Evolutionary conservation across 78 protist genomes (phyloP), one percentile per base, ranked within the genome.

Genomic region (Cavenderia fasciculata): DNA sequence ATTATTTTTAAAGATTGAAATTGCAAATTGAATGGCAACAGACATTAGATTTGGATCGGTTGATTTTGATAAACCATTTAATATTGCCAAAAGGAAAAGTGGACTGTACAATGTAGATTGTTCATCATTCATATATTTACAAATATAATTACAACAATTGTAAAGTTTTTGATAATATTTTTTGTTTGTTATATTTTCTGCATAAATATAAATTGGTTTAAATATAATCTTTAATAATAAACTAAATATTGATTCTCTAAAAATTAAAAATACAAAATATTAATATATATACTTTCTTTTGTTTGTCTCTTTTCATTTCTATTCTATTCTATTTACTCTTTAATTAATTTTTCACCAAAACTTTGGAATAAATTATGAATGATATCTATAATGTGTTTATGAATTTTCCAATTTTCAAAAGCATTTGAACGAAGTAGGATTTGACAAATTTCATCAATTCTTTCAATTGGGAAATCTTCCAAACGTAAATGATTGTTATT

Each of bases 211-310:
- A n/a, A 68, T 38, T 12, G 90, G 90, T 31, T 82, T 62, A 21
- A 68, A 82, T 68, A 82, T 40, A 19, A 68, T 69, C 59, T 65
- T 70, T 23, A 82, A 54, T 36, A 68, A 27, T 43, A 69, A 56
- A 29, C 52, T 61, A 12, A 82, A 56, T 57, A 82, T 7, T 57
- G 6, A 57, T 23, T 18, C 3, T 52, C 21, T 52, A 52, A 44
- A 11, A 44, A 57, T 72, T 47, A 52, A 38, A 12, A 72, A 6
- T 47, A 21, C 2, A 2, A 8, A 14, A 3, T 14, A 33, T 52
- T 2, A 47, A 40, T 54, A 71, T n/a, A n/a, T n/a, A n/a, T n/a
- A n/a, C n/a, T n/a, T n/a, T n/a, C n/a, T n/a, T n/a, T n/a, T n/a
- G n/a, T n/a, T n/a, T n/a, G n/a, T n/a, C n/a, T n/a, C n/a, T 21